Percentiles rank a stretch among this genome's conserved stretches.
phyloP scores from a whole-genome alignment of 192 early-diverging fungal genomes.

The Rhizoclosmatium globosum region DNA sequence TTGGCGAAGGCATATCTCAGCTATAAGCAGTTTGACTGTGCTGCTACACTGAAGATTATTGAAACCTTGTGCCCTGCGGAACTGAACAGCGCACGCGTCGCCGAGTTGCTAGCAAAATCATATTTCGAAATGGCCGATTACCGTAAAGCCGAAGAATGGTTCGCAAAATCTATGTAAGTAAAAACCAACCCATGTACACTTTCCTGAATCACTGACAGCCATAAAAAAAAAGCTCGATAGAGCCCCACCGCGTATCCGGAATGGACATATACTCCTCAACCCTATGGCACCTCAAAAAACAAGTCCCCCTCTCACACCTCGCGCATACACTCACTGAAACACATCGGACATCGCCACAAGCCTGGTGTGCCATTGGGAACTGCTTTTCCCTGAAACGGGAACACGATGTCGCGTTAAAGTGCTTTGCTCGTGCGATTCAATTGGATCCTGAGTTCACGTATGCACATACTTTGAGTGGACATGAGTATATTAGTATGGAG shows the following conservation, averaged over 20 bases:
- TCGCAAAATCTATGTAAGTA: conserved; percentile 29
- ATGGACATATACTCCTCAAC: conserved; percentile 89
- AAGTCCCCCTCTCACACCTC: conserved; percentile 74
- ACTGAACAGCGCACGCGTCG: conserved; percentile 36
- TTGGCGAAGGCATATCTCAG: conserved; percentile 36
- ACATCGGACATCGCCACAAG: conserved; percentile 75
- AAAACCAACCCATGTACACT: background rate
- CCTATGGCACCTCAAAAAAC: conserved; percentile 85
- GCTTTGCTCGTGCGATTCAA: conserved; percentile 80
- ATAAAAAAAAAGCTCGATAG: conserved; percentile 55
- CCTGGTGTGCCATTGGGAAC: conserved; percentile 73
- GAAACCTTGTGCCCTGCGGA: conserved; percentile 23
- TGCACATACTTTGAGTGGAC: conserved; percentile 85
- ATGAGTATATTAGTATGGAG: conserved; percentile 79
- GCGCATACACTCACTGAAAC: conserved; percentile 76
- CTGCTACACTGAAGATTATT: conserved; percentile 29
- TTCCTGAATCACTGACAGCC: conserved; percentile 3
- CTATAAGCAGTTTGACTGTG: conserved; percentile 32
- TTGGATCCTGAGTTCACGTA: conserved; percentile 73
- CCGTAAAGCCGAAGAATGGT: conserved; percentile 31
- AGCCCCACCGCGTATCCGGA: conserved; percentile 75
- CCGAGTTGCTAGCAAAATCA: conserved; percentile 21
- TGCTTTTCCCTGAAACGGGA: conserved; percentile 73
- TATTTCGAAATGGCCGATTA: conserved; percentile 39
- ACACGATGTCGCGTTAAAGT: conserved; percentile 76